phyloP scores from a whole-genome alignment of 1,284 basidiomycete genomes.

The Malassezia psittaci region DNA sequence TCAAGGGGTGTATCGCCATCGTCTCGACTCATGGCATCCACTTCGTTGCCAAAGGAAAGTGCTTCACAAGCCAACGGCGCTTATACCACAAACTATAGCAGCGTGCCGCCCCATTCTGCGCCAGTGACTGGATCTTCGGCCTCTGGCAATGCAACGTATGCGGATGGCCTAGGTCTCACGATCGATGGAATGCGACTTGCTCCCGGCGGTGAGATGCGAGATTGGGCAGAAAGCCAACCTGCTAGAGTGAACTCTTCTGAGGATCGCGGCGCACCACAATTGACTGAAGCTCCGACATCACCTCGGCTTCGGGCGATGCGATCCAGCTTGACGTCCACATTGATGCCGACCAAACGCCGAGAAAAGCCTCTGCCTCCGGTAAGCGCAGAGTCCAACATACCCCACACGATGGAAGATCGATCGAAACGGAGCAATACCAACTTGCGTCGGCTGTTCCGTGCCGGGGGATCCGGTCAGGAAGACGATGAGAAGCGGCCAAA shows the following conservation, averaged over 20 bases:
- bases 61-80: too few species aligned
- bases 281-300: neutral
- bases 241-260: too few species aligned
- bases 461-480: neutral
- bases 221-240: too few species aligned
- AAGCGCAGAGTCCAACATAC: neutral
- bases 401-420: neutral
- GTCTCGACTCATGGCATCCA: too few species aligned
- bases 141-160: neutral
- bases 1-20: too few species aligned
- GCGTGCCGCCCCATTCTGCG: too few species aligned
- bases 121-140: too few species aligned
- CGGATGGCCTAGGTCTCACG: neutral
- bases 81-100: too few species aligned
- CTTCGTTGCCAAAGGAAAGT: too few species aligned
- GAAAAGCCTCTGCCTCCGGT: constrained; percentile 1
- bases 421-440: constrained; percentile 1
- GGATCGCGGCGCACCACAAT: neutral
- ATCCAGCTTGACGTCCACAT: neutral
- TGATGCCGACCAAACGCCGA: neutral
- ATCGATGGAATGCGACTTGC: neutral
- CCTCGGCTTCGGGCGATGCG: neutral
- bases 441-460: constrained; percentile 11
- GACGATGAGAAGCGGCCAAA: neutral
- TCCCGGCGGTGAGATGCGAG: neutral